A percentile compares a stretch with the other conserved stretches of the same genome.
Conservation (phyloP, 495 filamentous ascomycete genomes). For the Trichocladium antarcticum region DNA sequence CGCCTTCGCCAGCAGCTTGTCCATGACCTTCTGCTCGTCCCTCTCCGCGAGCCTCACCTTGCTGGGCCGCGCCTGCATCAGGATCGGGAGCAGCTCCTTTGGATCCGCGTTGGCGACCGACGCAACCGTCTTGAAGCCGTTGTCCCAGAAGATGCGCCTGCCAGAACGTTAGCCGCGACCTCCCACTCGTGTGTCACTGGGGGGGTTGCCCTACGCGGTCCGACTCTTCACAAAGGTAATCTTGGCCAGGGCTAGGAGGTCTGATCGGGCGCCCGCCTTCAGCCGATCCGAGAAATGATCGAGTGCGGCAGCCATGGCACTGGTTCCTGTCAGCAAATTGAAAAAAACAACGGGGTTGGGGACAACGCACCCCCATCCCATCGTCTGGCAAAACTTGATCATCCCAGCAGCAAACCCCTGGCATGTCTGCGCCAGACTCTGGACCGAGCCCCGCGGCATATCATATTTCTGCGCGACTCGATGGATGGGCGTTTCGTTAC, state of each 20-base stretch:
- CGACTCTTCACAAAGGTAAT: constrained; percentile 69
- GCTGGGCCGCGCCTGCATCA: constrained; percentile 59
- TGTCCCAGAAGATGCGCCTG: constrained; percentile 59
- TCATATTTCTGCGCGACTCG: constrained; percentile 58
- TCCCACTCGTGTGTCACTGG: neutral
- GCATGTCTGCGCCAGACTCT: constrained; percentile 63
- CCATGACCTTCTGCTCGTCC: constrained; percentile 51
- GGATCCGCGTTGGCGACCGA: constrained; percentile 57
- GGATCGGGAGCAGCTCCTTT: constrained; percentile 54
- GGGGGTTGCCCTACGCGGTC: constrained; percentile 41
- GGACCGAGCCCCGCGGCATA: constrained; percentile 57
- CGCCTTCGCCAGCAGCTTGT: constrained; percentile 55
- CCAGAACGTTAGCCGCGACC: neutral
- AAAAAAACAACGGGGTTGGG: neutral
- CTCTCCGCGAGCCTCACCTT: constrained; percentile 48
- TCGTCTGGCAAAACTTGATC: constrained; percentile 61
- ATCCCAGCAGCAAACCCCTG: constrained; percentile 71
- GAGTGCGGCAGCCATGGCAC: constrained; percentile 58
- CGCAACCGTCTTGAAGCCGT: constrained; percentile 58
- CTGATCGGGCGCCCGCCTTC: constrained; percentile 61
- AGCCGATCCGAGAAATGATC: constrained; percentile 69
- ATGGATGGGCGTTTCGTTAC: constrained; percentile 66
- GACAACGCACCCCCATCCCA: constrained; percentile 51
- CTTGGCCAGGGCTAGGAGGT: constrained; percentile 61
- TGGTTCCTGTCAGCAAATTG: constrained; percentile 8